Base-by-base conservation (phyloP, 352 stramenopile genomes). In the Pythium vanterpoolii region DNA sequence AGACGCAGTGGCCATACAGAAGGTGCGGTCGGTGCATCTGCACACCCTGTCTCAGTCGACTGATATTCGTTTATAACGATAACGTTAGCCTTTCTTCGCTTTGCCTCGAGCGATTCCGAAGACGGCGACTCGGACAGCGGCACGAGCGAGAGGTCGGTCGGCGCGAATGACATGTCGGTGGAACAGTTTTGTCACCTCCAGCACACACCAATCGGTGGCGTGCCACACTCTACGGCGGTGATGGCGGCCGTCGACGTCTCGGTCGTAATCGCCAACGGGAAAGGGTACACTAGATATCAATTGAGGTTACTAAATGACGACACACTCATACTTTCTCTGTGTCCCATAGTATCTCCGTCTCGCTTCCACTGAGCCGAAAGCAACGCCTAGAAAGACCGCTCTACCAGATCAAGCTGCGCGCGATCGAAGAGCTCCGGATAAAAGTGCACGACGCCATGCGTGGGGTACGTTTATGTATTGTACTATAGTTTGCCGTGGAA, bases 381-480 rank as follows among this genome's bases (percentile, higher is more conserved):
- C 23, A 40, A 7, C 45, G 28, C 6, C 39, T 58, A 1, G 49
- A 58, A 5, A 34, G 36, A 14, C 40, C 52, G 13, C 21, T 84
- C 4, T 66, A 71, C 23, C 78, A 83, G 36, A 72, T 90, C n/a
- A 90, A 90, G 52, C 31, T 78, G 21, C 72, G 86, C 38, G 80
- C 73, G 1, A 60, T 88, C 42, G 72, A 77, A 33, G 77, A 85
- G 33, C 69, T 90, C 19, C 63, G 71, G 57, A 67, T 57, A 24
- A 66, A 82, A 36, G 40, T 59, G 6, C 51, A 54, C 24, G 55
- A 69, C 7, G 19, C 46, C 6, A 42, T 57, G 30, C 59, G 56
- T 9, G 56, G 56, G 48, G 68, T 74, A 13, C n/a, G 53, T 14
- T 14, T 42, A 36, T 18, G 10, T 28, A 14, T 40, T 28, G 27